Base-by-base conservation (phyloP, 495 filamentous ascomycete species). In the Choiromyces venosus region DNA sequence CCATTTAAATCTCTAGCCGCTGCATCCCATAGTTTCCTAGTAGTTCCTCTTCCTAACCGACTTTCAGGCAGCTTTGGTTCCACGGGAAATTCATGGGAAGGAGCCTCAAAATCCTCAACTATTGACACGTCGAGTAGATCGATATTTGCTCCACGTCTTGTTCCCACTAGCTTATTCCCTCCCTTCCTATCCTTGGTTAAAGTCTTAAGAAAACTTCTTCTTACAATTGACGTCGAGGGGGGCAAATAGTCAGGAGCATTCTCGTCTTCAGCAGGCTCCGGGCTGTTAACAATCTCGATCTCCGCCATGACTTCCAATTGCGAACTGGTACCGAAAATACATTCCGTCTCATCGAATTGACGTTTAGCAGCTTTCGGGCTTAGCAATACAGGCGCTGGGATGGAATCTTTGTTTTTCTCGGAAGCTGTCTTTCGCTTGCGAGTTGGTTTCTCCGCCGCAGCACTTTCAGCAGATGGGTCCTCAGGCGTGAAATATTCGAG, bases 241-340 rank as follows among this genome's bases (percentile, higher is more conserved):
- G 56, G 69, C 18, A 83, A 81, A 74, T 81, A 79, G n/a, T 82
- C 81, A 61, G 25, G 52, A 61, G 25, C 25, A 12, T 61, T 4
- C 10, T 61, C 52, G 18, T 61, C 52, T 4, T 33, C 52, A 33
- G 52, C 25, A 33, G 52, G 52, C 52, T 85, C 82, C 0, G 81
- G 61, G 37, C 83, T 76, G 61, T 85, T 86, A 0, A 92, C 94
- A 68, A 86, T 85, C 71, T 84, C 84, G 72, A 94, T 89, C 0
- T 92, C 92, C 67, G 93, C 89, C 46, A 92, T 91, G 69, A 86
- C 85, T 66, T 91, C 91, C 25, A 98, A 83, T 81, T 98, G 94
- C 82, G 94, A 97, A 25, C 91, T 96, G 1, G 93, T 97, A 21
- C 94, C 94, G 82, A 98, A 98, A 2, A 97, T 83, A 74, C 97